phyloP scores from a whole-genome alignment of 192 early-diverging fungal species.

The Coemansia sp. region DNA sequence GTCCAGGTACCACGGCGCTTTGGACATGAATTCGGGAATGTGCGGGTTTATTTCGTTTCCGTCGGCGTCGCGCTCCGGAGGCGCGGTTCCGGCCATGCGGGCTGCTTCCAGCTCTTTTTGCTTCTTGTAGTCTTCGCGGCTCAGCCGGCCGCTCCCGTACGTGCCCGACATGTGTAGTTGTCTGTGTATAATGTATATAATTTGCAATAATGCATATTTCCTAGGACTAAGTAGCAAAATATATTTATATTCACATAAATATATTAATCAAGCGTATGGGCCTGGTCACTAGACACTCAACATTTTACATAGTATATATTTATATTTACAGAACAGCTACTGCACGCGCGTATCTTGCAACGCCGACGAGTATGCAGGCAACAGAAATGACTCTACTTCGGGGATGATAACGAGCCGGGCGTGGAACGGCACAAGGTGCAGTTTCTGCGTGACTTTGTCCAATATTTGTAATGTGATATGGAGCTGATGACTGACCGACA shows the following conservation, averaged over 20 bases:
- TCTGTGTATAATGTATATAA: not conserved
- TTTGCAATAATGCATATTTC: not conserved
- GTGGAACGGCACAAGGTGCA: constrained; percentile 37
- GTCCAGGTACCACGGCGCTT: constrained; percentile 93
- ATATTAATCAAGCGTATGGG: not conserved
- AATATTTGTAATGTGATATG: not conserved
- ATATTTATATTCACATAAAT: not conserved
- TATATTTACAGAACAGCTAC: constrained; percentile 3
- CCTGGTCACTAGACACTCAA: not conserved
- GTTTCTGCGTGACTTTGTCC: constrained; percentile 11
- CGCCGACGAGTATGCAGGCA: constrained; percentile 33
- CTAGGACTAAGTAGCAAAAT: no score
- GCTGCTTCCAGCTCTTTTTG: constrained; percentile 96
- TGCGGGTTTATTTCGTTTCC: constrained; percentile 98
- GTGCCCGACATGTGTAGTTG: not conserved
- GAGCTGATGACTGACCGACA: no score
- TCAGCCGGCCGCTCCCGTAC: constrained; percentile 64
- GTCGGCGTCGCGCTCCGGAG: constrained; percentile 78
- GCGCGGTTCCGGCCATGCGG: constrained; percentile 89
- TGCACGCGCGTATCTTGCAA: constrained; percentile 29
- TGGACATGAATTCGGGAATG: constrained; percentile 93
- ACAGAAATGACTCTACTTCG: constrained; percentile 30
- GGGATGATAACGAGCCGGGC: constrained; percentile 30
- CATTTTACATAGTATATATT: not conserved
- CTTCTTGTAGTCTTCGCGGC: constrained; percentile 89